phyloP scores from a whole-genome alignment of 768 basidiomycete genomes.

The Tylopilus balloui region DNA sequence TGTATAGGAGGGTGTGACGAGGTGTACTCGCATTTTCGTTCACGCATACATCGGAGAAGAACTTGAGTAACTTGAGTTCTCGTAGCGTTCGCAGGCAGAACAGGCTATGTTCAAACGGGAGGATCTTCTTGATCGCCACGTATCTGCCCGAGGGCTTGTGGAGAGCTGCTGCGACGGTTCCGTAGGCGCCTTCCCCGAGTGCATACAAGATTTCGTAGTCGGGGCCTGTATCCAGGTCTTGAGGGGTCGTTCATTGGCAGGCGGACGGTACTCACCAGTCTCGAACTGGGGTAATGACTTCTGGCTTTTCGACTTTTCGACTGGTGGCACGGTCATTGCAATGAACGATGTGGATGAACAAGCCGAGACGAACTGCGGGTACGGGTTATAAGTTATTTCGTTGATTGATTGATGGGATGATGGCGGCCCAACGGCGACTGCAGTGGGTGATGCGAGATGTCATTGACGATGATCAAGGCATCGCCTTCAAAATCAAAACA shows the following conservation, averaged over 20 bases:
- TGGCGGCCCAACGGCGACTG: not conserved
- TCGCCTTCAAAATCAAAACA: constrained; percentile 12
- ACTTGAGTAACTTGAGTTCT: constrained; percentile 86
- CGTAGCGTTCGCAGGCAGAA: constrained; percentile 87
- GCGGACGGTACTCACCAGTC: constrained; percentile 43
- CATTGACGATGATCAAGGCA: constrained; percentile 7
- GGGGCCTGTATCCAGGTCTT: constrained; percentile 42
- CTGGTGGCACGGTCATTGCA: constrained; percentile 6
- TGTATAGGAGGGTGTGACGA: not conserved
- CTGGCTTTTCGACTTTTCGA: constrained; percentile 38
- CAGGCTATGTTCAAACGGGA: constrained; percentile 90
- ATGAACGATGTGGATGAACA: not conserved
- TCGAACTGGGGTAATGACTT: constrained; percentile 74
- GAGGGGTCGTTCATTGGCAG: not conserved
- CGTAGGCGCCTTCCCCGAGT: constrained; percentile 86
- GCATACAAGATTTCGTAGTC: constrained; percentile 71
- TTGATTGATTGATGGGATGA: constrained; percentile 9
- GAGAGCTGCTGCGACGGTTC: constrained; percentile 83
- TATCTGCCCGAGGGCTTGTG: constrained; percentile 78
- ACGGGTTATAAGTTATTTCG: constrained; percentile 2
- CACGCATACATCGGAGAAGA: constrained; percentile 74
- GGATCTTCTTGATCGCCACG: constrained; percentile 94
- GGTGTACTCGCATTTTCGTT: constrained; percentile 65
- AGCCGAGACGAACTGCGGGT: not conserved
- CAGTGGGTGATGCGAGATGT: constrained; percentile 4